Conservation (phyloP, 345 rosid genomes). For the Eucalyptus guilfoylei region DNA sequence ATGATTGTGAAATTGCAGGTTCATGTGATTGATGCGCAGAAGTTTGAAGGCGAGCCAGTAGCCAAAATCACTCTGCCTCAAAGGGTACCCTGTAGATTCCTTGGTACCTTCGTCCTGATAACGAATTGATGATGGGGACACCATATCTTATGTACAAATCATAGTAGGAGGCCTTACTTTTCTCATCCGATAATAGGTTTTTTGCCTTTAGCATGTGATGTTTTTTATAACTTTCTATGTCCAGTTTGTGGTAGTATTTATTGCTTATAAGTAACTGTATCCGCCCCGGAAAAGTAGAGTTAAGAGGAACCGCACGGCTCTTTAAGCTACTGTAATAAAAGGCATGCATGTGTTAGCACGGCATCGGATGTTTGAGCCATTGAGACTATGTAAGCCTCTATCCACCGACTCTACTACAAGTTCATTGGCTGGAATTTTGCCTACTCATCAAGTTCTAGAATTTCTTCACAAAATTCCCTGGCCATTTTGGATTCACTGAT, state of each 20-base stretch:
- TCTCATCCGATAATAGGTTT: not conserved
- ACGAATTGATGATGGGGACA: not conserved
- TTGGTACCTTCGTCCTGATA: constrained; percentile 10
- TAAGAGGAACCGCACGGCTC: too few relatives aligned
- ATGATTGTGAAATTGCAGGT: not conserved
- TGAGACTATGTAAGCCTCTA: too few relatives aligned
- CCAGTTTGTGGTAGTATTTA: not conserved
- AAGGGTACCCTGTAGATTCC: constrained; percentile 27
- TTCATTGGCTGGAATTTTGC: too few relatives aligned
- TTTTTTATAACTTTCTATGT: not conserved
- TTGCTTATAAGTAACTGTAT: not conserved
- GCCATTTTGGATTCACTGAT: not conserved
- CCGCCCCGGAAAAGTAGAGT: too few relatives aligned
- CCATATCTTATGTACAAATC: not conserved
- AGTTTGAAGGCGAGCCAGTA: constrained; percentile 4
- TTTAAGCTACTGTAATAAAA: too few relatives aligned
- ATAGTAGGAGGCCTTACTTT: not conserved
- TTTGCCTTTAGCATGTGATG: not conserved
- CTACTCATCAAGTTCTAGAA: too few relatives aligned
- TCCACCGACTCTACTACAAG: too few relatives aligned
- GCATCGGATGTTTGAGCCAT: too few relatives aligned
- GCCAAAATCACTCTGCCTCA: constrained; percentile 23
- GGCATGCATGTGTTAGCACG: too few relatives aligned
- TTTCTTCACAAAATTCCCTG: not conserved
- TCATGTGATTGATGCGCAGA: constrained; percentile 21